Evolutionary conservation across 257 asterid species (phyloP).

Genomic region (Asclepias syriaca): DNA sequence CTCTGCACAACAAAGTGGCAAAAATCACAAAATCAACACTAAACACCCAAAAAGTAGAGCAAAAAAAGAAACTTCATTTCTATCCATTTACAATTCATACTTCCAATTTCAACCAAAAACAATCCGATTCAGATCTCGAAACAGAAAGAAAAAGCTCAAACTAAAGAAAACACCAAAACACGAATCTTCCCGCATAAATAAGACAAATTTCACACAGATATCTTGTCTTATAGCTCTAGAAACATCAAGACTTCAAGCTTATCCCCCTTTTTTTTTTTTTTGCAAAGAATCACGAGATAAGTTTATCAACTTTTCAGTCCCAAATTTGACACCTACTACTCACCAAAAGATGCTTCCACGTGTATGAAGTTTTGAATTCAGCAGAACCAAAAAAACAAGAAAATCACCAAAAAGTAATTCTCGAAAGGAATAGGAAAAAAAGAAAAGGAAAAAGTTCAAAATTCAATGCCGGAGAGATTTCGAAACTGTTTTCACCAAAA

Average conservation of each 20-base stretch:
- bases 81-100: background rate
- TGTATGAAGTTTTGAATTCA: background rate
- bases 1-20: background rate
- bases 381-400: background rate
- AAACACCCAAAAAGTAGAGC: background rate
- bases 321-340: background rate
- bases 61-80: background rate
- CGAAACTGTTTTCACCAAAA: background rate
- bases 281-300: conserved; percentile 4
- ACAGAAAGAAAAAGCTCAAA: background rate
- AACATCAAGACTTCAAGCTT: background rate
- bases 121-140: conserved; percentile 15
- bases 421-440: too few species aligned
- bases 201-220: background rate
- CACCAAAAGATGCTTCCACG: background rate
- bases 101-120: background rate
- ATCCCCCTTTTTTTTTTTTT: background rate
- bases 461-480: background rate
- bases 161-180: background rate
- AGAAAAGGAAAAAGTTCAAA: background rate
- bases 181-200: background rate
- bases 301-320: conserved; percentile 2
- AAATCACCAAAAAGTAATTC: background rate
- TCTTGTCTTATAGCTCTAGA: conserved; percentile 6
- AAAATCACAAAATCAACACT: background rate